Conservation (phyloP, 495 filamentous ascomycete species). For the Apiosordaria backusii region DNA sequence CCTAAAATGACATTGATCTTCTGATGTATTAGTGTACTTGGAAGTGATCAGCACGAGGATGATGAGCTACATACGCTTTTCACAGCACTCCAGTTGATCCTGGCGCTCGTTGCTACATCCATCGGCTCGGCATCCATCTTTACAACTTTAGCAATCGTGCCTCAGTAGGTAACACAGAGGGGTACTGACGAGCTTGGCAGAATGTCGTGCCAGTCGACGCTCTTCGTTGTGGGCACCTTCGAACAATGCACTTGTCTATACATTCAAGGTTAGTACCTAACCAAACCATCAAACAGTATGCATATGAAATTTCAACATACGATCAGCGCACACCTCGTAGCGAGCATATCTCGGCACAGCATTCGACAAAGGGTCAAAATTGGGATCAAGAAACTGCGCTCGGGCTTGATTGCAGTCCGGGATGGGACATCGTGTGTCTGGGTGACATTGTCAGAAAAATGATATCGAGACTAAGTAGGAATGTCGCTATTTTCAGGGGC, state of each 20-base stretch:
- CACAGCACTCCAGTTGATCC: slow-evolving; percentile 25
- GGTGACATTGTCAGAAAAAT: neutral
- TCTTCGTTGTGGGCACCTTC: slow-evolving; percentile 17
- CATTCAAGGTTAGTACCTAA: slow-evolving; percentile 2
- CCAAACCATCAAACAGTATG: neutral
- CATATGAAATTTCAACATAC: slow-evolving; percentile 11
- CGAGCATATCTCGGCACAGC: slow-evolving; percentile 22
- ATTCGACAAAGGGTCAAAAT: slow-evolving; percentile 18
- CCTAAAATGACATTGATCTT: slow-evolving; percentile 24
- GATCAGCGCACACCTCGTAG: slow-evolving; percentile 28
- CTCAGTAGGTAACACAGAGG: neutral
- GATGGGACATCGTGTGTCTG: slow-evolving; percentile 27
- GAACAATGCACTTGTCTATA: slow-evolving; percentile 28
- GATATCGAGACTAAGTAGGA: no score
- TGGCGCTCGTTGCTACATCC: slow-evolving; percentile 22
- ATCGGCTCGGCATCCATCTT: slow-evolving; percentile 27
- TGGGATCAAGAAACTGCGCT: slow-evolving; percentile 26
- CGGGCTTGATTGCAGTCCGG: slow-evolving; percentile 24
- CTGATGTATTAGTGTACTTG: neutral
- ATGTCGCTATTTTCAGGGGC: neutral
- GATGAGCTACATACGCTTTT: slow-evolving; percentile 17
- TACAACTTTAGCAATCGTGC: neutral
- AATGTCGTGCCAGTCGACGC: slow-evolving; percentile 7
- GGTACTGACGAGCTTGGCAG: slow-evolving; percentile 22
- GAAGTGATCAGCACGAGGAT: neutral